Base-by-base conservation (phyloP, 1,139 yeast species). In the Hemisphaericaspora lyxosophila region DNA sequence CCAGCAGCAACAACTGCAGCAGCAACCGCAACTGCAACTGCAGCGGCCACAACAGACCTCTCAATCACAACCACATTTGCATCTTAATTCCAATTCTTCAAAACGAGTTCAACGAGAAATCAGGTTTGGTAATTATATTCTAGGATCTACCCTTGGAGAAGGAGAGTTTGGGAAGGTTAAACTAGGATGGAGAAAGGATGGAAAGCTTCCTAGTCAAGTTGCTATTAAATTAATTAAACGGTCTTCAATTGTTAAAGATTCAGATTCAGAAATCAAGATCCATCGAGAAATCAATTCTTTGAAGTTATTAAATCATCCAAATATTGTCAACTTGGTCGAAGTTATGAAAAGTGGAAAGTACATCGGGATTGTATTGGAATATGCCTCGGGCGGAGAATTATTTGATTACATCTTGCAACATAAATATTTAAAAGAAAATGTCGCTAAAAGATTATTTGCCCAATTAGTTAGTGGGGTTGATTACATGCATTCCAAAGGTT, bases 121-220 rank as follows among this genome's bases (percentile, higher is more conserved):
- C 43, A 71, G 90, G 31, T 89, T 92, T 57, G 97, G 97, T 25
- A 81, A 86, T 26, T 92, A 90, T 55, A 78, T 86, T 25, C 73
- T 92, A 6, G 97, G 97, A 4, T 83, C 95, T 15, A 90, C 97
- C 1, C 67, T 92, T n/a, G 98, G 98, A 27, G 96, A 90, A 64
- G 98, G 98, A 31, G 97, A 92, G 59, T 92, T 92, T 60, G 98
- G 97, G 42, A 90, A 90, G 62, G 98, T 92, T 44, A 92, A 90
- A 60, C 71, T 92, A n/a, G 97, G 97, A 14, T 90, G 97, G 97
- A 72, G 95, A 40, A 83, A 84, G 59, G 92, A 83, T 54, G 89
- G 89, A 25, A 69, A 71, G 46, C 74, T 72, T 33, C 89, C 95
- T 4, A 80, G 85, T 38, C 94, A 88, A 64, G 97, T 90, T 17